Percentiles rank a stretch among this genome's conserved stretches.
Conservation (phyloP, 768 basidiomycete species). For the Mycena crocata region DNA sequence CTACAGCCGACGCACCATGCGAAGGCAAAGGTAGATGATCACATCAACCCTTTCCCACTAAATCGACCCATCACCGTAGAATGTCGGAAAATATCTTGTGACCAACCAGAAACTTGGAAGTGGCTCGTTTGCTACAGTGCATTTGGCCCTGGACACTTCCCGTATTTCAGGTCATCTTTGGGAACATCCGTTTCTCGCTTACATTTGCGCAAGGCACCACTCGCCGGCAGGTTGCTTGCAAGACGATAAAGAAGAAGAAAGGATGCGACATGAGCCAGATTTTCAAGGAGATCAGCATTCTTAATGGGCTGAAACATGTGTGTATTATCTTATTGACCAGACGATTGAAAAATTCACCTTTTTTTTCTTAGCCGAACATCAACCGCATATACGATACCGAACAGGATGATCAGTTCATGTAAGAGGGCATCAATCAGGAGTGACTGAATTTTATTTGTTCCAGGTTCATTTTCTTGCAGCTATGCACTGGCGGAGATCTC, state of each 20-base stretch:
- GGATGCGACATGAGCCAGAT: conserved; percentile 69
- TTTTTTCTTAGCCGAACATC: conserved; percentile 74
- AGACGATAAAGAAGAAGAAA: conserved; percentile 77
- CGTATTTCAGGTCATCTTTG: conserved; percentile 38
- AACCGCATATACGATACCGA: conserved; percentile 82
- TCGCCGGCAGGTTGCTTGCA: conserved; percentile 84
- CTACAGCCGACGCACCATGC: conserved; percentile 66
- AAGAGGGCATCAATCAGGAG: conserved; percentile 20
- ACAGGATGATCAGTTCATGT: conserved; percentile 70
- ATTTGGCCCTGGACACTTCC: conserved; percentile 76
- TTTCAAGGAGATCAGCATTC: conserved; percentile 83
- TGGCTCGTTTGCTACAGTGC: conserved; percentile 86
- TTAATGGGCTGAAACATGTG: conserved; percentile 79
- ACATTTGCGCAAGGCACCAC: conserved; percentile 15
- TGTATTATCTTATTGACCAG: neutral
- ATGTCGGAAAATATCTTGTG: conserved; percentile 75
- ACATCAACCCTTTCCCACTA: neutral
- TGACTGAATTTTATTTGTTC: neutral
- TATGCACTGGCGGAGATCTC: conserved; percentile 89
- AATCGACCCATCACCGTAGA: conserved; percentile 48
- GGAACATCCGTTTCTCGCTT: neutral
- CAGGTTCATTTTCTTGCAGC: conserved; percentile 76
- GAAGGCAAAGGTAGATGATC: conserved; percentile 28
- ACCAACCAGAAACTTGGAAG: conserved; percentile 84
- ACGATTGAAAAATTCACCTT: neutral